Conservation (phyloP, 257 asterid genomes). For the Plantago major region DNA sequence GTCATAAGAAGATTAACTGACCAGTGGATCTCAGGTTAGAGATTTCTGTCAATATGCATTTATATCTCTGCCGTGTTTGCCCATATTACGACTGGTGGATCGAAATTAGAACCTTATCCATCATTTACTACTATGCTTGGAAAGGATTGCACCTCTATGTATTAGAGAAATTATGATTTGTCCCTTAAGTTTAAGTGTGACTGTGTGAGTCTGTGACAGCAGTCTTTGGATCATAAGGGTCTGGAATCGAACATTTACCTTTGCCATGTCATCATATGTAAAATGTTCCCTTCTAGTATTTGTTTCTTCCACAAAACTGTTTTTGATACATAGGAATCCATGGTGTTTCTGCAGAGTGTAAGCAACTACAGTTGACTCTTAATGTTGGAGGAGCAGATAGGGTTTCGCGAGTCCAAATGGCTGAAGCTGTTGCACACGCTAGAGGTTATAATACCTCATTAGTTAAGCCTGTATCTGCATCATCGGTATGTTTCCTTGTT, state of each 20-base stretch:
- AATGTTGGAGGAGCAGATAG: slow-evolving; percentile 89
- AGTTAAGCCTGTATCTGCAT: slow-evolving; percentile 76
- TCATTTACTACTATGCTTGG: no score
- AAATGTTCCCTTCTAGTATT: not conserved
- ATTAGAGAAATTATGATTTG: no score
- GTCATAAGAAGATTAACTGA: slow-evolving; percentile 35
- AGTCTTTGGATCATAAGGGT: no score
- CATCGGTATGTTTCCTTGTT: slow-evolving; percentile 49
- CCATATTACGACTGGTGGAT: not conserved
- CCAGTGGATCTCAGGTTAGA: slow-evolving; percentile 83
- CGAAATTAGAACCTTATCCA: not conserved
- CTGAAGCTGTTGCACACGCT: slow-evolving; percentile 72
- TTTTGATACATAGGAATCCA: slow-evolving; percentile 3
- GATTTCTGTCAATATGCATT: not conserved
- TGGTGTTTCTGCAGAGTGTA: slow-evolving; percentile 40
- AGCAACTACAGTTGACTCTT: slow-evolving; percentile 56
- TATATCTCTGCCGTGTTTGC: slow-evolving; percentile 2
- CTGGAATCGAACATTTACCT: no score
- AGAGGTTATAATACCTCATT: slow-evolving; percentile 61
- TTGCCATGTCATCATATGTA: no score
- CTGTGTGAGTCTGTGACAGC: no score
- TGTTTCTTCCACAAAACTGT: not conserved
- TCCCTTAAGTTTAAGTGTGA: no score
- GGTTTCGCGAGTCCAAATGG: slow-evolving; percentile 94
- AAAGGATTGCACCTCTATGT: no score